These are phyloP conservation scores for Helianthus tuberosus DNA, from an alignment of 129 eudicot genomes.

Conservation along the genomic window DNA sequence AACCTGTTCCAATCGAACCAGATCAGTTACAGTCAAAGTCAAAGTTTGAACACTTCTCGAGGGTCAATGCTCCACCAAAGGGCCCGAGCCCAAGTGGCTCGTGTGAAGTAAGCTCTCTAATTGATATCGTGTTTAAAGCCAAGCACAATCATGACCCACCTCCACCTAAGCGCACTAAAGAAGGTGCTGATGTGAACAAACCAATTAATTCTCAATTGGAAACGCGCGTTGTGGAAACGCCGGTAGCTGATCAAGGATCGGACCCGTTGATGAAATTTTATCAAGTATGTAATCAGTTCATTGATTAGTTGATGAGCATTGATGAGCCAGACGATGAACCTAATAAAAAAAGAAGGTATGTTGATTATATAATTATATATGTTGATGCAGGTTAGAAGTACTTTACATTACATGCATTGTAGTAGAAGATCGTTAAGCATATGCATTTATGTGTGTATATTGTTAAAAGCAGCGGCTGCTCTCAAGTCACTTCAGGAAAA, in stretches of 20 bases:
- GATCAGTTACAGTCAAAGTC: too few species aligned
- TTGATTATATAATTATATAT: neutral
- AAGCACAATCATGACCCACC: conserved; percentile 86
- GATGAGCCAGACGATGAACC: conserved; percentile 70
- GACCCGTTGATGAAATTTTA: conserved; percentile 7
- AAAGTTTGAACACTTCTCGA: too few species aligned
- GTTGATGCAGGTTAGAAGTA: neutral
- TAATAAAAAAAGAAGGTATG: conserved; percentile 77
- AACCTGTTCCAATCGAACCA: too few species aligned
- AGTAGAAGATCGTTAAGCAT: neutral
- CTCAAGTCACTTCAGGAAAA: conserved; percentile 93
- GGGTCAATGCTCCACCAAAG: too few species aligned
- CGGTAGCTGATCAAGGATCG: conserved; percentile 14
- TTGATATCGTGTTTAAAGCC: conserved; percentile 83
- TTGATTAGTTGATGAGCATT: conserved; percentile 28
- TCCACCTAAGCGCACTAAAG: conserved; percentile 55
- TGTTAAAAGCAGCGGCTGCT: conserved; percentile 84
- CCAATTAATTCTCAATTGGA: conserved; percentile 27
- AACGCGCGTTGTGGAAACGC: conserved; percentile 21
- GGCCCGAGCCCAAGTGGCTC: too few species aligned
- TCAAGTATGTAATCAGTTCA: conserved; percentile 28
- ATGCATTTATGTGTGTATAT: neutral
- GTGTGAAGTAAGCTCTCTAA: too few species aligned
- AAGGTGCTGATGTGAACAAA: conserved; percentile 40
- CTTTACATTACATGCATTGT: too few species aligned